These are phyloP conservation scores for Coprinellus micaceus DNA, from an alignment of 768 basidiomycete species.

Conservation along the genomic window DNA sequence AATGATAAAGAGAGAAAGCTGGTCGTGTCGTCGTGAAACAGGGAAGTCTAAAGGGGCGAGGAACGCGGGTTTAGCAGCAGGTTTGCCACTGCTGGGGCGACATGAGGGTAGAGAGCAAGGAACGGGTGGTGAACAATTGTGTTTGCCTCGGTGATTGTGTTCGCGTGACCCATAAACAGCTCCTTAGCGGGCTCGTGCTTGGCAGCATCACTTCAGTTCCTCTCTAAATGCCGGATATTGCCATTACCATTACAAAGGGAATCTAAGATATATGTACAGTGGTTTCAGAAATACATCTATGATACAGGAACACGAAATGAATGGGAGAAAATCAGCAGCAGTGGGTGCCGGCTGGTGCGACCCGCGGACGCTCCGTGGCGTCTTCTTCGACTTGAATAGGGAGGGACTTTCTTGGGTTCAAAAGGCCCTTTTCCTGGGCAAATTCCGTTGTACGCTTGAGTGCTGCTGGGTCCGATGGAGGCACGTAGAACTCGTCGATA, in stretches of 20 bases:
- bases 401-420: constrained; percentile 42
- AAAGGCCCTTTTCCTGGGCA: constrained; percentile 82
- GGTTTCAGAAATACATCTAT: not conserved
- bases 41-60: not conserved
- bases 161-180: not conserved
- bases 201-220: not conserved
- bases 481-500: constrained; percentile 88
- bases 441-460: constrained; percentile 72
- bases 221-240: not conserved
- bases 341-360: constrained; percentile 1
- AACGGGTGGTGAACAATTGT: not conserved
- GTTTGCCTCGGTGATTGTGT: not conserved
- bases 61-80: not conserved
- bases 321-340: constrained; percentile 5
- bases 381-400: constrained; percentile 7
- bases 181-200: not conserved
- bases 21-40: not conserved
- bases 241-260: not conserved
- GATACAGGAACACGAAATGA: not conserved
- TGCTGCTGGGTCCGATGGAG: constrained; percentile 75
- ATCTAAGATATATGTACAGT: not conserved
- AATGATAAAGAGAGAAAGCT: not conserved
- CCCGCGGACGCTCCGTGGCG: constrained; percentile 12
- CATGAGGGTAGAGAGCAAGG: not conserved
- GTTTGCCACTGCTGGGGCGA: not conserved